phyloP scores from a whole-genome alignment of 2,329 filamentous ascomycete genomes.

The Aspergillus novoparasiticus region DNA sequence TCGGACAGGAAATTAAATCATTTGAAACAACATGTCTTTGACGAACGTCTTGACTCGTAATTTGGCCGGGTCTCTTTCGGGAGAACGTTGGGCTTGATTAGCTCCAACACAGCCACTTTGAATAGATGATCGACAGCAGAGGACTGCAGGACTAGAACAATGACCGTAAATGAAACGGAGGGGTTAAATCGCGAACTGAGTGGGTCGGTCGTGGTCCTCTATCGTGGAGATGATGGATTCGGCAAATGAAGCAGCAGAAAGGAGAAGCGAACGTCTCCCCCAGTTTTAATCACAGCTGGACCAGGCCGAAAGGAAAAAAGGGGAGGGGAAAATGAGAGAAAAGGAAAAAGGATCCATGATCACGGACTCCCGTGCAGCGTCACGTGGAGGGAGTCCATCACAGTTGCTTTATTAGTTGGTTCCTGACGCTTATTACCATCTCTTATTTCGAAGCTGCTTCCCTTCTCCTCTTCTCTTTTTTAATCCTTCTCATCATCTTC shows the following conservation, averaged over 20 bases:
- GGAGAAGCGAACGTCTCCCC: background rate
- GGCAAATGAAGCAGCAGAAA: slow-evolving; percentile 14
- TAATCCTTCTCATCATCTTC: background rate
- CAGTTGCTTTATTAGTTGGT: slow-evolving; percentile 1
- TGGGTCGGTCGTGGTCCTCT: slow-evolving; percentile 6
- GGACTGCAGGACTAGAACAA: background rate
- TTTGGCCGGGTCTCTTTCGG: background rate
- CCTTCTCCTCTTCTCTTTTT: background rate
- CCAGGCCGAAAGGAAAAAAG: background rate
- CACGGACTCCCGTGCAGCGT: background rate
- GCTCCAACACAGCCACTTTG: slow-evolving; percentile 16
- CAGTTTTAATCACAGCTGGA: background rate
- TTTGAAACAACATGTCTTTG: background rate
- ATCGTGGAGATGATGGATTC: slow-evolving; percentile 11
- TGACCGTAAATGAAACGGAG: background rate
- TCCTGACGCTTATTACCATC: background rate
- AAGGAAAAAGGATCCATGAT: background rate
- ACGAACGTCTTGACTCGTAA: background rate
- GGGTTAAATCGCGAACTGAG: slow-evolving; percentile 8
- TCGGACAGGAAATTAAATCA: background rate
- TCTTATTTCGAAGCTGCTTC: background rate
- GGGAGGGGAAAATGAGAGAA: background rate
- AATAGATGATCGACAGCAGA: slow-evolving; percentile 14
- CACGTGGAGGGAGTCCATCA: background rate
- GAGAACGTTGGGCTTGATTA: background rate